A percentile compares a stretch with the other conserved stretches of the same genome.
Evolutionary conservation across 2,329 filamentous ascomycete species (phyloP).

Genomic region (Camillea tinctor): DNA sequence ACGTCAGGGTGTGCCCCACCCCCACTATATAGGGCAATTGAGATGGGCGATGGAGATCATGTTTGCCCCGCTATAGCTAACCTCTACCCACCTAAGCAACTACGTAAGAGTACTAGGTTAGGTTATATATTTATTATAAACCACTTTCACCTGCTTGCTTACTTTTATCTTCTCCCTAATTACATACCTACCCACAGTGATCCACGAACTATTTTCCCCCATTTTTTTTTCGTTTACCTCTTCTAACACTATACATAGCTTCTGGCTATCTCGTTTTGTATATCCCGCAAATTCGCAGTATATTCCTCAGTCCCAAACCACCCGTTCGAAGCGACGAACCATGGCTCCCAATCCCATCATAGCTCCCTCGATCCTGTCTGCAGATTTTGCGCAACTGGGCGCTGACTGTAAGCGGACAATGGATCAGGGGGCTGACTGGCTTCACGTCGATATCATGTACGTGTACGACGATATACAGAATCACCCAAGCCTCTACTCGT

Average conservation of each 20-base stretch:
- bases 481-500: background rate
- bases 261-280: too few species aligned
- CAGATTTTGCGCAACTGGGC: constrained; percentile 89
- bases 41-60: constrained; percentile 10
- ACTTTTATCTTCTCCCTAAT: background rate
- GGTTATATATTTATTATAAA: background rate
- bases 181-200: background rate
- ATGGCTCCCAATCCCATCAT: constrained; percentile 95
- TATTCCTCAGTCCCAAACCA: background rate
- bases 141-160: background rate
- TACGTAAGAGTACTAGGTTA: background rate
- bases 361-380: constrained; percentile 95
- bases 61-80: constrained; percentile 24
- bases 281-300: background rate
- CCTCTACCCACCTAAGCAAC: background rate
- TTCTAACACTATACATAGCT: too few species aligned
- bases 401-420: constrained; percentile 86
- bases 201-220: background rate
- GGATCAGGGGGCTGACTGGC: constrained; percentile 82
- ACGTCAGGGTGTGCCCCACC: too few species aligned
- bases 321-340: constrained; percentile 18
- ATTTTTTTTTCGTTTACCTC: too few species aligned
- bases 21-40: constrained; percentile 4
- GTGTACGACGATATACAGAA: constrained; percentile 15
- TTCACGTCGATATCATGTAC: constrained; percentile 89